A percentile compares a stretch with the other conserved stretches of the same genome.
phyloP scores from a whole-genome alignment of 371 early-diverging fungal species.

The Actinomucor elegans region DNA sequence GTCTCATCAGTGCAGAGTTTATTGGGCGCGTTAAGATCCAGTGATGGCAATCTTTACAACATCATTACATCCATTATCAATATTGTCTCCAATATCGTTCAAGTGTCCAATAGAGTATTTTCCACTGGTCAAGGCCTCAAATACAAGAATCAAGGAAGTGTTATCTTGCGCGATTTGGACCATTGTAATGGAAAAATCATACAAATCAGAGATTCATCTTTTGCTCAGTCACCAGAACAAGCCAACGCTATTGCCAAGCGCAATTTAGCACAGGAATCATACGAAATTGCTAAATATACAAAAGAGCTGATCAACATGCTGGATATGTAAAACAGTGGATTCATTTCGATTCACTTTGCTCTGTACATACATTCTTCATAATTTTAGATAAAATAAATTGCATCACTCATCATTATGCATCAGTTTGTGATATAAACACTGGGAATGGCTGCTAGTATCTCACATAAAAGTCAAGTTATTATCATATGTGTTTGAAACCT shows the following conservation, averaged over 20 bases:
- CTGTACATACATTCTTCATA: neutral
- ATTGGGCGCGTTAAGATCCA: constrained; percentile 65
- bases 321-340: constrained; percentile 24
- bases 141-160: constrained; percentile 41
- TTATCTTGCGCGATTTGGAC: constrained; percentile 71
- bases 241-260: constrained; percentile 76
- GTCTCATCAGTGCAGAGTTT: constrained; percentile 86
- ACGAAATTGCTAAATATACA: constrained; percentile 90
- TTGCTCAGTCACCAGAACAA: constrained; percentile 35
- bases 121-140: constrained; percentile 36
- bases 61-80: constrained; percentile 73
- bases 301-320: constrained; percentile 69
- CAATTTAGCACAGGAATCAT: constrained; percentile 80
- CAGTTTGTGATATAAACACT: too few species aligned
- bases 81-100: constrained; percentile 45
- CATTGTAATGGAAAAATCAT: constrained; percentile 67
- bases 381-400: neutral
- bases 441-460: too few species aligned
- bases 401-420: neutral
- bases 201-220: constrained; percentile 60
- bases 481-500: too few species aligned
- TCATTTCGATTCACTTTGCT: neutral
- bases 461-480: too few species aligned
- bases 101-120: constrained; percentile 45
- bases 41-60: constrained; percentile 11